Base-by-base conservation (phyloP, 495 filamentous ascomycete species). In the Neurospora sp. region DNA sequence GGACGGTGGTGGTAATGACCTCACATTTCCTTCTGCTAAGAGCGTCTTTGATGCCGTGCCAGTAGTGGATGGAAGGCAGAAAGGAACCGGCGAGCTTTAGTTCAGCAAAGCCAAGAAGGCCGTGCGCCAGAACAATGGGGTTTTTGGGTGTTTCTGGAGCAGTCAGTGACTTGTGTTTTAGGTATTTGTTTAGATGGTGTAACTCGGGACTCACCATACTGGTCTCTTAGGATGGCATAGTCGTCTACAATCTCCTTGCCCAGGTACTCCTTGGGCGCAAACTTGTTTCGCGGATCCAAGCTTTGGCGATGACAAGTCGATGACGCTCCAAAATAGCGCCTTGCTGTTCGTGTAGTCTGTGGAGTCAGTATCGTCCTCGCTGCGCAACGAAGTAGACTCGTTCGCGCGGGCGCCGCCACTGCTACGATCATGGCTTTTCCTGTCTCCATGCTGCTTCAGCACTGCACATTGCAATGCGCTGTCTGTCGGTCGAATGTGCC, bases 61-160 rank as follows among this genome's bases (percentile, higher is more conserved):
- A 98, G 80, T 98, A 98, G 44, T 92, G 88, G 31, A 98, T 88
- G 3, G 90, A 87, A 0, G 94, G 94, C 3, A 97, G 80, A 73
- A 86, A 87, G 53, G 82, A 84, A 14, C 93, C 92, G 9, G 89
- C 90, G 6, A 96, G 81, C 40, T 85, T 90, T 69, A 97, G 83
- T 79, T 97, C 91, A 72, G 94, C 90, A 80, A 99, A 99, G 42
- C 95, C 95, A 44, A 99, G 83, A 40, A 99, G 86, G 48, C 95
- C 95, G 83, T 99, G 95, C 8, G 94, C 93, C 8, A 97, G 89
- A 48, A 96, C 89, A 42, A 96, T 87, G 12, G 91, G 91, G 75
- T 94, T 76, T 78, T 90, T 90, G 16, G 91, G 89, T 3, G 86
- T 83, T 75, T 83, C 88, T 91, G 39, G 39, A 2, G 70, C 31